Evolutionary conservation across 1,284 basidiomycete species (phyloP), one percentile per base, ranked within the genome.

Genomic region (Cerioporus squamosus): DNA sequence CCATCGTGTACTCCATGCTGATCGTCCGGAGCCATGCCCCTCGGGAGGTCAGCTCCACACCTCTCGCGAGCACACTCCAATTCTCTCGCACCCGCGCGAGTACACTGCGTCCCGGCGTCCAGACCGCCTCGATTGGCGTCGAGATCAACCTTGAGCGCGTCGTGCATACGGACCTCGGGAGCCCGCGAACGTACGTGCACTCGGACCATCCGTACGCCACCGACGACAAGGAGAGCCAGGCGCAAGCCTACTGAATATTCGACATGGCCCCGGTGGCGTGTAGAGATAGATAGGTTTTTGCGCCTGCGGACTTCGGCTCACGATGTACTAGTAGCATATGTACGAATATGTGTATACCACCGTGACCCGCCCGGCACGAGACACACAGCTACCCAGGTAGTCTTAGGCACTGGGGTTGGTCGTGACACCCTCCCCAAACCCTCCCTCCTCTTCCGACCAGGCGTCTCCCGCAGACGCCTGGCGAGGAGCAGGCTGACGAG

Each of bases 1-100:
- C 51, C 18, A 38, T 53, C 33, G 51, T 53, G 43, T 53, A 45
- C 51, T 38, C 51, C 7, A 53, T 53, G 51, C 51, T 53, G 33
- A 53, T 53, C 26, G 51, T 53, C 15, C 51, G 51, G 31, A 31
- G 33, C 9, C 51, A 45, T 10, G 31, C 33, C 4, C 31, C 22
- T 5, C 17, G 31, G 22, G 51, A 44, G 22, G 5, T 20, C 29
- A 12, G 23, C 29, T 44, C 43, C 9, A 45, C 51, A 2, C 43
- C 42, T n/a, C 17, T 39, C 44, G 26, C 44, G 33, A 53, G 44
- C 51, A 23, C 51, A 7, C 17, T 53, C 29, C 43, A 44, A 18
- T 53, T 38, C 51, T 22, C 15, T 18, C n/a, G 33, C n/a, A 44
- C 26, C 18, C 9, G 39, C 42, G 22, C 18, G 18, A 20, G 26